These are phyloP conservation scores for Chlorella ohadii DNA, from an alignment of 139 green algal species.

Conservation along the genomic window DNA sequence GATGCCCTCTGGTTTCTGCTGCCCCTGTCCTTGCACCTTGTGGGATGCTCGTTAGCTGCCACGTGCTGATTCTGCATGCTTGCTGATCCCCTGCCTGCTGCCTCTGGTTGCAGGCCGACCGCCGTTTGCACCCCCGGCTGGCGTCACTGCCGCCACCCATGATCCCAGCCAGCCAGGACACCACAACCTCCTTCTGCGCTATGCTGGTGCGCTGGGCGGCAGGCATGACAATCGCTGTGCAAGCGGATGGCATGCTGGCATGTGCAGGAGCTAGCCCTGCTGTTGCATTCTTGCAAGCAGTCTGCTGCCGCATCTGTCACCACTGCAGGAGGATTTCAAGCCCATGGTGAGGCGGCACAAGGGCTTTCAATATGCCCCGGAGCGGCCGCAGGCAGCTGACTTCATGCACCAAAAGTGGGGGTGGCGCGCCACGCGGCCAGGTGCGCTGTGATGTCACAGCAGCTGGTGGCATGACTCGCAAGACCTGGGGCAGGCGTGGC, in stretches of 20 bases:
- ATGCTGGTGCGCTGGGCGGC: not conserved
- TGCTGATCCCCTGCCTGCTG: no score
- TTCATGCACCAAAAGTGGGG: conserved; percentile 32
- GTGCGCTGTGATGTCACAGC: not conserved
- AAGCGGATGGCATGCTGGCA: not conserved
- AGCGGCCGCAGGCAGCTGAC: not conserved
- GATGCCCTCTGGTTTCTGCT: no score
- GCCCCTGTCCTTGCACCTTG: no score
- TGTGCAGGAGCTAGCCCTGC: no score
- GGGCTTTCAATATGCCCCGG: not conserved
- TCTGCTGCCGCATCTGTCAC: not conserved
- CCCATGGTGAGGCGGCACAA: not conserved
- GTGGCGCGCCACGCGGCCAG: not conserved
- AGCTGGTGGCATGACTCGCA: no score
- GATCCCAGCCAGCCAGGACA: conserved; percentile 17
- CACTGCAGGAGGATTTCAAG: conserved; percentile 22
- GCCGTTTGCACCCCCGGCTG: not conserved
- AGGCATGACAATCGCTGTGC: no score
- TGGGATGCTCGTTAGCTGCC: no score
- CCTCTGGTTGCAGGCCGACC: not conserved
- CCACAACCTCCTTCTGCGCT: not conserved
- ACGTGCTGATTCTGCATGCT: no score
- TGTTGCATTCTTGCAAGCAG: not conserved
- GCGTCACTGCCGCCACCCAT: conserved; percentile 12
- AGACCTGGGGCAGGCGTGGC: no score